Conservation (phyloP, 768 basidiomycete species). For the Tulasnella sp. region DNA sequence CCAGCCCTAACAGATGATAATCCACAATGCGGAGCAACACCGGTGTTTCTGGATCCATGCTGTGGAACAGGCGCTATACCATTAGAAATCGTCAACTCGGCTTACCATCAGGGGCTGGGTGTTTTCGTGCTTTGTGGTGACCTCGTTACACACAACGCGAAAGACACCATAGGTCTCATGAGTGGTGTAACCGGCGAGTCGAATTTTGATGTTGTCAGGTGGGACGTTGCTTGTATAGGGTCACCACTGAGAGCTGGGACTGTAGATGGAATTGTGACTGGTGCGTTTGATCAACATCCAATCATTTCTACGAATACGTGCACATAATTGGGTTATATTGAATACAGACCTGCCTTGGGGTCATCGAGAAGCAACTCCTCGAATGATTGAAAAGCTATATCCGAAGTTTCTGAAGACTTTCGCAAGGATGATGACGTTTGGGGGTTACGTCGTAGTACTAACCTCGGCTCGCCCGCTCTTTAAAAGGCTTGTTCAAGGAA, state of each 20-base stretch:
- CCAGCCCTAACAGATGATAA: no score
- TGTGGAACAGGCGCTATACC: constrained; percentile 9
- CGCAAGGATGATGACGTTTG: neutral
- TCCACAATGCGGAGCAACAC: no score
- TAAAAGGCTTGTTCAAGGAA: neutral
- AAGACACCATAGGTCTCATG: neutral
- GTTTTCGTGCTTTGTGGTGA: constrained; percentile 5
- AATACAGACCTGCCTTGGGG: constrained; percentile 6
- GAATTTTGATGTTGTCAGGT: neutral
- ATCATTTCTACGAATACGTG: neutral
- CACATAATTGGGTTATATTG: neutral
- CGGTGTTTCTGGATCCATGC: constrained; percentile 8
- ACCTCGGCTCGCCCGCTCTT: constrained; percentile 8
- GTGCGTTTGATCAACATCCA: neutral
- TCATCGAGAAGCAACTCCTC: constrained; percentile 7
- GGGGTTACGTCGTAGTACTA: constrained; percentile 6
- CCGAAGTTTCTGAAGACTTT: constrained; percentile 7
- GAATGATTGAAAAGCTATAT: constrained; percentile 6
- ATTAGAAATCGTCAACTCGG: neutral
- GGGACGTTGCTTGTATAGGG: neutral
- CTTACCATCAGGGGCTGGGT: neutral
- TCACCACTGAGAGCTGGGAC: neutral
- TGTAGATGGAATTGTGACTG: constrained; percentile 2
- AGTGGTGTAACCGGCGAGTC: no score
- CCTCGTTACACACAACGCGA: neutral